Percentiles rank a stretch among this genome's conserved stretches.
Evolutionary conservation across 1,284 basidiomycete species (phyloP).

Genomic region (Heterobasidion irregulare): DNA sequence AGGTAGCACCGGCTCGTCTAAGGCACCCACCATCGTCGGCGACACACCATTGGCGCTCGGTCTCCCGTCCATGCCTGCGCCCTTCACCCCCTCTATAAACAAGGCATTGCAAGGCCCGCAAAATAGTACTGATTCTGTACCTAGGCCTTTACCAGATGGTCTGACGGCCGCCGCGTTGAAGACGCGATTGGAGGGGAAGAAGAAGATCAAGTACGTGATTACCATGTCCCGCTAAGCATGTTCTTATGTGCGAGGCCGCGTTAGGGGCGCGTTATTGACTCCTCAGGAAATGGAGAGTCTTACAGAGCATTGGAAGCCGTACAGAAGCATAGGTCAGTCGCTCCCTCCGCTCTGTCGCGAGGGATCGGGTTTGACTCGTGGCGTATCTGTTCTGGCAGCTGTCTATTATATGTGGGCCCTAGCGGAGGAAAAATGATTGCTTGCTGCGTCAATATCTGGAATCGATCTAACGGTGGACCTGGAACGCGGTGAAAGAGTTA

Average conservation of each 20-base stretch:
- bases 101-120: conserved; percentile 29
- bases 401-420: conserved; percentile 60
- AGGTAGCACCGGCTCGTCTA: no score
- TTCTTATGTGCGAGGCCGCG: background rate
- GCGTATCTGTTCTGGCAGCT: conserved; percentile 20
- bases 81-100: conserved; percentile 62
- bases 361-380: background rate
- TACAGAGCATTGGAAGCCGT: conserved; percentile 74
- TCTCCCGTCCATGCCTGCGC: conserved; percentile 33
- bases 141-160: conserved; percentile 48
- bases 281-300: conserved; percentile 79
- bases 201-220: conserved; percentile 67
- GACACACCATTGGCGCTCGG: conserved; percentile 8
- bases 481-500: no score
- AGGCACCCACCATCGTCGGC: no score
- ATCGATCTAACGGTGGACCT: no score
- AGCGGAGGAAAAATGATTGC: conserved; percentile 23
- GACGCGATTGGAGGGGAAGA: conserved; percentile 66
- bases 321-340: conserved; percentile 62
- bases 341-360: background rate
- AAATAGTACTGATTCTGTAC: conserved; percentile 10
- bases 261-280: conserved; percentile 69
- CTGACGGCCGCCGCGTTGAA: conserved; percentile 56
- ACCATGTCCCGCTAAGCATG: conserved; percentile 1
- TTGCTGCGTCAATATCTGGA: no score